phyloP scores from a whole-genome alignment of 371 early-diverging fungal genomes.

The Blakeslea trispora region DNA sequence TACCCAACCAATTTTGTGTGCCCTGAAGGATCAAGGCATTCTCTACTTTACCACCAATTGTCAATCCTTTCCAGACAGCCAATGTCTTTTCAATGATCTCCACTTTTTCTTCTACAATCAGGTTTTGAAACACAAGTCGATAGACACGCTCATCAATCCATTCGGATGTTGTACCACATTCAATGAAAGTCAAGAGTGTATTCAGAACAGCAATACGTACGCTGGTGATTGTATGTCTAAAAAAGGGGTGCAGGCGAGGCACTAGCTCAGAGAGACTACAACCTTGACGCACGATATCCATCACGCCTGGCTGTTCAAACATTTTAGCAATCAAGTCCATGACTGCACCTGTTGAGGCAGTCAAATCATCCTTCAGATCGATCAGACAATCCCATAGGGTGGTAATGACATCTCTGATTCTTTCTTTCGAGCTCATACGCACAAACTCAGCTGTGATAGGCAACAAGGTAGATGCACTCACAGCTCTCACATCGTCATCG shows the following conservation, averaged over 20 bases:
- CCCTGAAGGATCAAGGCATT: slow-evolving; percentile 36
- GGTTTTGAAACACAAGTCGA: slow-evolving; percentile 85
- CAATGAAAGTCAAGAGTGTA: slow-evolving; percentile 77
- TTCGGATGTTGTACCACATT: slow-evolving; percentile 59
- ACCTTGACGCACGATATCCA: slow-evolving; percentile 55
- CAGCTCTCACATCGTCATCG: slow-evolving; percentile 95
- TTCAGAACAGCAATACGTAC: slow-evolving; percentile 88
- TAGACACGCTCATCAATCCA: slow-evolving; percentile 83
- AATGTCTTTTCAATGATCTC: slow-evolving; percentile 70
- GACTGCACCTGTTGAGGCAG: slow-evolving; percentile 89
- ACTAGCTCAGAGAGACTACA: slow-evolving; percentile 68
- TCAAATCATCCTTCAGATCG: slow-evolving; percentile 86
- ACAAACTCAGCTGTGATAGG: slow-evolving; percentile 88
- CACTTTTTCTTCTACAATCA: slow-evolving; percentile 83
- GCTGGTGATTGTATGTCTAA: slow-evolving; percentile 88
- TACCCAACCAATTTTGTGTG: slow-evolving; percentile 51
- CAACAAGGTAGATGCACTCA: slow-evolving; percentile 86
- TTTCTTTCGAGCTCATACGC: slow-evolving; percentile 56
- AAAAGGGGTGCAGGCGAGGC: slow-evolving; percentile 89
- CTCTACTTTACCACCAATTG: slow-evolving; percentile 40
- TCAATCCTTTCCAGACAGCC: slow-evolving; percentile 71
- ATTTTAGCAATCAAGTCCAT: slow-evolving; percentile 92
- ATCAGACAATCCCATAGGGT: slow-evolving; percentile 87
- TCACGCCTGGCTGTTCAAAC: slow-evolving; percentile 64
- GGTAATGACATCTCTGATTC: slow-evolving; percentile 70